Evolutionary conservation across 2,329 filamentous ascomycete genomes (phyloP).

Genomic region (Ascocoryne sarcoides): DNA sequence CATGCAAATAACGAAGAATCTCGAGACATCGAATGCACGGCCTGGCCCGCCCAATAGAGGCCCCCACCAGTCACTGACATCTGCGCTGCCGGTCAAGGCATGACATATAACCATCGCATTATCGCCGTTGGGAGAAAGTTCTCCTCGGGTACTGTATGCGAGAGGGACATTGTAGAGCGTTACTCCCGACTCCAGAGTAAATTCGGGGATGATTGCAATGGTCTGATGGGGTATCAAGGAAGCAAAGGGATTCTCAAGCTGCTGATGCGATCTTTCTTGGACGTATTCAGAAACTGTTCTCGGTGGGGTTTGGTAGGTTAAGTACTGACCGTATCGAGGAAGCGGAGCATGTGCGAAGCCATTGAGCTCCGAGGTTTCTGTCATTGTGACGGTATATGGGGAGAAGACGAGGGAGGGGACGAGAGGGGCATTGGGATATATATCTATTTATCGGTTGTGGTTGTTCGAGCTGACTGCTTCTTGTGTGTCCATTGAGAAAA

Average conservation of each 20-base stretch:
- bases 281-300: conserved; percentile 47
- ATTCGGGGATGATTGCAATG: conserved; percentile 77
- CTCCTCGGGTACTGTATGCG: conserved; percentile 58
- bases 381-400: neutral
- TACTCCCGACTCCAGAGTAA: conserved; percentile 88
- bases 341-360: conserved; percentile 1
- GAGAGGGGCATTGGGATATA: neutral
- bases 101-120: conserved; percentile 75
- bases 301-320: conserved; percentile 4
- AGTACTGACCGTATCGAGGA: conserved; percentile 23
- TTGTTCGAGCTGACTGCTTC: neutral
- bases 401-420: neutral
- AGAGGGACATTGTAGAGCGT: conserved; percentile 68
- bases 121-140: conserved; percentile 47
- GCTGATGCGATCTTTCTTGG: conserved; percentile 36
- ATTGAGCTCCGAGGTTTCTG: conserved; percentile 2
- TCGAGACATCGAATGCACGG: conserved; percentile 69
- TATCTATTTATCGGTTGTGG: neutral
- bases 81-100: conserved; percentile 75
- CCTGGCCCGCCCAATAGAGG: conserved; percentile 70
- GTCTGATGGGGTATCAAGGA: conserved; percentile 80
- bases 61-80: conserved; percentile 85
- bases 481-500: conserved; percentile 1
- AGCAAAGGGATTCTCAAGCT: conserved; percentile 89
- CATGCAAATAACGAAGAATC: conserved; percentile 81